phyloP scores from a whole-genome alignment of 1,139 yeast species.

The Eremothecium cymbalariae region DNA sequence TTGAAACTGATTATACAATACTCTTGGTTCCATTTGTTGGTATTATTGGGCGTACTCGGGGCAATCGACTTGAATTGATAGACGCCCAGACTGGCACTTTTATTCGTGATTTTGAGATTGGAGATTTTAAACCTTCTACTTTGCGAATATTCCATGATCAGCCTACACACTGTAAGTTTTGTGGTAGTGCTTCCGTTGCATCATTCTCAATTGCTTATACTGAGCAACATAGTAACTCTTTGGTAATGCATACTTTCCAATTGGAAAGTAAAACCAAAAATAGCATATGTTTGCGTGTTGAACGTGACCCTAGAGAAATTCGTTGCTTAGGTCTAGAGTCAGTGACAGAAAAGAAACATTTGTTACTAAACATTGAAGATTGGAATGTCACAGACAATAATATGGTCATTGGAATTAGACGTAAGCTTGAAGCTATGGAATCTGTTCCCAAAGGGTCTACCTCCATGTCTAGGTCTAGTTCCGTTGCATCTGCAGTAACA shows the following conservation, averaged over 20 bases:
- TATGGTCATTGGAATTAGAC: constrained; percentile 63
- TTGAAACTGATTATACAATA: constrained; percentile 31
- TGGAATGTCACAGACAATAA: constrained; percentile 78
- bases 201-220: constrained; percentile 67
- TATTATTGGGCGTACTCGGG: constrained; percentile 53
- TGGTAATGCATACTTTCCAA: constrained; percentile 65
- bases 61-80: constrained; percentile 51
- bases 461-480: constrained; percentile 11
- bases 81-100: constrained; percentile 72
- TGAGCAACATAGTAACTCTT: constrained; percentile 46
- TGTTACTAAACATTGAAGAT: constrained; percentile 55
- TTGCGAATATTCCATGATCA: constrained; percentile 69
- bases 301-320: constrained; percentile 85
- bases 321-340: constrained; percentile 80
- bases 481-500: constrained; percentile 7
- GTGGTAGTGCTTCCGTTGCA: constrained; percentile 79
- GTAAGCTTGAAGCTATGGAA: constrained; percentile 30
- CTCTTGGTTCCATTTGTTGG: constrained; percentile 60
- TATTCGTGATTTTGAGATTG: constrained; percentile 48
- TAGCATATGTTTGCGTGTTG: constrained; percentile 77
- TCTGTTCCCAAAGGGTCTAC: constrained; percentile 10
- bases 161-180: constrained; percentile 81
- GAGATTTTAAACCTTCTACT: constrained; percentile 48
- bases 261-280: constrained; percentile 70
- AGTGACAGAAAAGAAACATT: constrained; percentile 61